Evolutionary conservation across 345 rosid genomes (phyloP).

Genomic region (Eucalyptus curtisii): DNA sequence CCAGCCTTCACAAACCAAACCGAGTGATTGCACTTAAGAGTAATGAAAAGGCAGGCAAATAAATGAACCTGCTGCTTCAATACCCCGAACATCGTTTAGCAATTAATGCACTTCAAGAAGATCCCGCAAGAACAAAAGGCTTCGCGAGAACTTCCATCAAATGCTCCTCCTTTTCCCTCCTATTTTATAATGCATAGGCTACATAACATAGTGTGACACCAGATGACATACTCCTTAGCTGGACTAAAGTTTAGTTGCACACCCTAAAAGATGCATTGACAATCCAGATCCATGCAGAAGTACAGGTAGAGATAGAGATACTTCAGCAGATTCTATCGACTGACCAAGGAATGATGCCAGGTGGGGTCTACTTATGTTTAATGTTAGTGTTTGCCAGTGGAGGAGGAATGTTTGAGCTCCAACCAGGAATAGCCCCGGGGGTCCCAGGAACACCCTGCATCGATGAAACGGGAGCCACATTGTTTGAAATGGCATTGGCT

Average conservation of each 20-base stretch:
- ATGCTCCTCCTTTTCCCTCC: not conserved
- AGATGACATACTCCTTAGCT: not conserved
- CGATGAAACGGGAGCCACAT: not conserved
- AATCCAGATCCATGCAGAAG: not conserved
- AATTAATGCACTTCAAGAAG: not conserved
- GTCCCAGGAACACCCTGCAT: not conserved
- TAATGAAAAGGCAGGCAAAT: not conserved
- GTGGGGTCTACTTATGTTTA: not conserved
- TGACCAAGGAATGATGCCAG: not conserved
- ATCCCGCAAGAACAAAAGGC: not conserved
- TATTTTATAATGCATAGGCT: not conserved
- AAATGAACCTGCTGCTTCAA: not conserved
- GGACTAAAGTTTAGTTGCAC: not conserved
- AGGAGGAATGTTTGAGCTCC: constrained; percentile 6
- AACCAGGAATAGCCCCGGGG: not conserved
- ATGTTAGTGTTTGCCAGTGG: not conserved
- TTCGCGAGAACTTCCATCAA: not conserved
- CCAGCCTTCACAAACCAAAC: not conserved
- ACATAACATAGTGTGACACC: not conserved
- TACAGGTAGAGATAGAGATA: not conserved
- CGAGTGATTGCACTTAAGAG: not conserved
- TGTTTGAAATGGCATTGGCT: not conserved
- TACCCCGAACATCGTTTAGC: not conserved
- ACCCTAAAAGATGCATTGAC: not conserved
- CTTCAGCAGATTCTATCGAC: not conserved